A percentile compares a stretch with the other conserved stretches of the same genome.
These are phyloP conservation scores for Hyaloperonospora brassicae DNA, from an alignment of 352 stramenopile species.

Conservation along the genomic window DNA sequence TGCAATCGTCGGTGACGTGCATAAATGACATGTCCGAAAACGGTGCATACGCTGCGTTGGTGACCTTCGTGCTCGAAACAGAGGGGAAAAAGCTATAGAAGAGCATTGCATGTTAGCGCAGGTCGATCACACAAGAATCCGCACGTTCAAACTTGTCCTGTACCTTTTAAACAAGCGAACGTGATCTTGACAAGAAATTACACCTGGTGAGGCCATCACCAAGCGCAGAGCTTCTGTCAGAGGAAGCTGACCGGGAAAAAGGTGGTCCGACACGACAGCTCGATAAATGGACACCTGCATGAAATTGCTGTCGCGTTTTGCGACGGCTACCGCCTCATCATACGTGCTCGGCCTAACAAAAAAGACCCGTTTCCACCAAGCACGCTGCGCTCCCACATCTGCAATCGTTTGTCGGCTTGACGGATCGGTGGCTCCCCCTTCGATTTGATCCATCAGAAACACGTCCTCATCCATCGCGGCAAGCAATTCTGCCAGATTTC, in stretches of 20 bases:
- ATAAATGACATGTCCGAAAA: constrained; percentile 28
- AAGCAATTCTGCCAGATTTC: constrained; percentile 43
- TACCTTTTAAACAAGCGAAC: constrained; percentile 47
- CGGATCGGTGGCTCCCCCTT: constrained; percentile 1
- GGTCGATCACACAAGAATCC: neutral
- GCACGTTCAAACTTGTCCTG: neutral
- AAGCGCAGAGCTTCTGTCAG: constrained; percentile 24
- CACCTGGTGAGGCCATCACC: constrained; percentile 14
- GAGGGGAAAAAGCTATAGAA: constrained; percentile 27
- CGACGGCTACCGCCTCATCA: constrained; percentile 25
- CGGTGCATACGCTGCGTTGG: neutral
- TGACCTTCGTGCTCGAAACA: neutral
- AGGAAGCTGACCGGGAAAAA: constrained; percentile 27
- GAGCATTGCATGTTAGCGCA: constrained; percentile 9
- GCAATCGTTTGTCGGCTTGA: constrained; percentile 20
- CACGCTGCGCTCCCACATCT: constrained; percentile 23
- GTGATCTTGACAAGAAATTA: constrained; percentile 24
- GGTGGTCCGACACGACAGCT: constrained; percentile 30
- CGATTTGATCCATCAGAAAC: constrained; percentile 27
- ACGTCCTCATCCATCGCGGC: constrained; percentile 39
- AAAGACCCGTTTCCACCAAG: constrained; percentile 63
- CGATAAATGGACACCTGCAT: constrained; percentile 42
- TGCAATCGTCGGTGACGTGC: constrained; percentile 5
- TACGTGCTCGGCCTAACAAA: constrained; percentile 33
- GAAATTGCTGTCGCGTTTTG: constrained; percentile 18